Percentiles rank a stretch among this genome's conserved stretches.
These are phyloP conservation scores for Aspergillus fischeri DNA, from an alignment of 2,329 filamentous ascomycete genomes.

Conservation along the genomic window DNA sequence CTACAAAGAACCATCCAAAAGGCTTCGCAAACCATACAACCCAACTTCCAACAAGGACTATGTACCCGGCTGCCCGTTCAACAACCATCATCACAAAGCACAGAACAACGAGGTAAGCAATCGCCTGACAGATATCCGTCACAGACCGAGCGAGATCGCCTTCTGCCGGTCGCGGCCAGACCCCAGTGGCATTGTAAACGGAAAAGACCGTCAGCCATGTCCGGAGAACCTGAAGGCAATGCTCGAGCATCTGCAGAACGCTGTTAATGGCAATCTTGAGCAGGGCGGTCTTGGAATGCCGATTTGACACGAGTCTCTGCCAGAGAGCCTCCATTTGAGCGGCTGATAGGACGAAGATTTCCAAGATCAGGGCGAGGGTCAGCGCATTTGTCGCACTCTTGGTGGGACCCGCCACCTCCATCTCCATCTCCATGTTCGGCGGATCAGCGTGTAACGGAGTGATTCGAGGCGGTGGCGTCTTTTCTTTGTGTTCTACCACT, in stretches of 20 bases:
- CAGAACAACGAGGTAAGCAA: slow-evolving; percentile 31
- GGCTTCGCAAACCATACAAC: slow-evolving; percentile 34
- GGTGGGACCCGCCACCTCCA: neutral
- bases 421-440: slow-evolving; percentile 11
- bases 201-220: slow-evolving; percentile 23
- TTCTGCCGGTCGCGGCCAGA: slow-evolving; percentile 26
- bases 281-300: slow-evolving; percentile 17
- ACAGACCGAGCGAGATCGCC: slow-evolving; percentile 26
- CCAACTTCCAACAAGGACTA: slow-evolving; percentile 34
- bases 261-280: slow-evolving; percentile 19
- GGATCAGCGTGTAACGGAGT: slow-evolving; percentile 17
- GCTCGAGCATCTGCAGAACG: slow-evolving; percentile 27
- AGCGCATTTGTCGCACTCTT: slow-evolving; percentile 16
- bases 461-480: slow-evolving; percentile 11
- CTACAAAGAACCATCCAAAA: slow-evolving; percentile 29
- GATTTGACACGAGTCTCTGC: slow-evolving; percentile 19
- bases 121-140: slow-evolving; percentile 29
- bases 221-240: slow-evolving; percentile 27
- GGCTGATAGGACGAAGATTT: slow-evolving; percentile 26
- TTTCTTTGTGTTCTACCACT: slow-evolving; percentile 19
- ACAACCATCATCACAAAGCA: slow-evolving; percentile 29
- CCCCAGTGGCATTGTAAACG: slow-evolving; percentile 29
- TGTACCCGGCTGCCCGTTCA: slow-evolving; percentile 26
- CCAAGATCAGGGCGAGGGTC: slow-evolving; percentile 27
- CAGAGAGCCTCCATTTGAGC: slow-evolving; percentile 24